Conservation (phyloP, 495 filamentous ascomycete genomes). For the Trichoderma asperelloides region DNA sequence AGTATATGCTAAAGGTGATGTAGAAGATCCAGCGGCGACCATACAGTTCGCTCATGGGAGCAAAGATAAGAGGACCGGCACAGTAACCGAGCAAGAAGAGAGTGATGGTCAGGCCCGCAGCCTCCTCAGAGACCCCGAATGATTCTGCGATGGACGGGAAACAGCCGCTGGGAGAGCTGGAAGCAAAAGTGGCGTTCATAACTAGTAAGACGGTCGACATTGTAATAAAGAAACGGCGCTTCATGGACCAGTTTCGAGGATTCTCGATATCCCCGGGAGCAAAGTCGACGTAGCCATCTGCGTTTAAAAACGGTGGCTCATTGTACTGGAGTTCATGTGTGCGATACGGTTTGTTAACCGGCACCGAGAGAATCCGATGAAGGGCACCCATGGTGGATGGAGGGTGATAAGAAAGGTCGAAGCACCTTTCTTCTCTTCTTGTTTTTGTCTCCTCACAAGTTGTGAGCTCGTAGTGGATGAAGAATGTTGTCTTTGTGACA, state of each 20-base stretch:
- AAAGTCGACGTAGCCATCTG: constrained; percentile 38
- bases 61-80: constrained; percentile 41
- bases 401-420: neutral
- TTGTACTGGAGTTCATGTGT: constrained; percentile 17
- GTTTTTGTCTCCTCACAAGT: neutral
- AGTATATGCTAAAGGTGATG: constrained; percentile 32
- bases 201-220: constrained; percentile 36
- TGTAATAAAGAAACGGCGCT: constrained; percentile 36
- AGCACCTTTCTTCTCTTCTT: neutral
- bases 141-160: constrained; percentile 34
- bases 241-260: constrained; percentile 42
- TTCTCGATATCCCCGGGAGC: constrained; percentile 38
- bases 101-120: constrained; percentile 41
- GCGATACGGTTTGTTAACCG: constrained; percentile 31
- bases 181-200: constrained; percentile 46
- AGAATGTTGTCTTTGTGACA: neutral
- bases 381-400: constrained; percentile 13
- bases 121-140: constrained; percentile 33
- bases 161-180: constrained; percentile 41
- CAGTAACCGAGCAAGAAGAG: constrained; percentile 46
- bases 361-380: constrained; percentile 24
- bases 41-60: constrained; percentile 45
- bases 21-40: constrained; percentile 43
- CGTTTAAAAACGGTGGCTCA: constrained; percentile 27
- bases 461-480: neutral